phyloP scores from a whole-genome alignment of 306 rosid genomes.

The Cicer arietinum region DNA sequence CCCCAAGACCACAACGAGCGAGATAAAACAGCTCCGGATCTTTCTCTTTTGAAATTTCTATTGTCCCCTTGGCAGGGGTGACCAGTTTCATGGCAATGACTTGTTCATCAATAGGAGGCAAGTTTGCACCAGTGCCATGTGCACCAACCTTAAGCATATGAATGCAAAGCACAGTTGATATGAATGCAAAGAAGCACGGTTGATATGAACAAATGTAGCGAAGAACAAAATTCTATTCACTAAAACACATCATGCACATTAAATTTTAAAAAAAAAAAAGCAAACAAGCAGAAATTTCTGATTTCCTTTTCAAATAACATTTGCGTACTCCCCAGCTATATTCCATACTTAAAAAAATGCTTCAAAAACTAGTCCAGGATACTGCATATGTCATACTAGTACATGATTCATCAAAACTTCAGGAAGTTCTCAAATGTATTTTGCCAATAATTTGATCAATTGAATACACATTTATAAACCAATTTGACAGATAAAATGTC shows the following conservation, averaged over 20 bases:
- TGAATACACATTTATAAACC: neutral
- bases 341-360: constrained; percentile 13
- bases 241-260: constrained; percentile 3
- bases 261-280: neutral
- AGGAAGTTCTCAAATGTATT: neutral
- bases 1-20: constrained; percentile 98
- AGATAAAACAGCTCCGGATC: constrained; percentile 90
- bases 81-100: constrained; percentile 86
- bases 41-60: constrained; percentile 81
- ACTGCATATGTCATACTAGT: neutral
- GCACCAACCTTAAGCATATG: constrained; percentile 84
- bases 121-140: constrained; percentile 93
- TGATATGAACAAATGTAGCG: neutral
- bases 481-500: neutral
- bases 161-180: constrained; percentile 22
- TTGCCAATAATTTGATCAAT: neutral
- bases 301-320: constrained; percentile 1
- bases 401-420: neutral
- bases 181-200: constrained; percentile 7
- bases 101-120: constrained; percentile 99
- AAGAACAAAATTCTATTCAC: neutral
- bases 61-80: constrained; percentile 94
- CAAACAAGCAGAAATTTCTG: constrained; percentile 1
- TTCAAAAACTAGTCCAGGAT: neutral
- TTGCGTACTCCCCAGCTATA: constrained; percentile 13